phyloP scores from a whole-genome alignment of 1,284 basidiomycete genomes.

The Tylopilus sp. region DNA sequence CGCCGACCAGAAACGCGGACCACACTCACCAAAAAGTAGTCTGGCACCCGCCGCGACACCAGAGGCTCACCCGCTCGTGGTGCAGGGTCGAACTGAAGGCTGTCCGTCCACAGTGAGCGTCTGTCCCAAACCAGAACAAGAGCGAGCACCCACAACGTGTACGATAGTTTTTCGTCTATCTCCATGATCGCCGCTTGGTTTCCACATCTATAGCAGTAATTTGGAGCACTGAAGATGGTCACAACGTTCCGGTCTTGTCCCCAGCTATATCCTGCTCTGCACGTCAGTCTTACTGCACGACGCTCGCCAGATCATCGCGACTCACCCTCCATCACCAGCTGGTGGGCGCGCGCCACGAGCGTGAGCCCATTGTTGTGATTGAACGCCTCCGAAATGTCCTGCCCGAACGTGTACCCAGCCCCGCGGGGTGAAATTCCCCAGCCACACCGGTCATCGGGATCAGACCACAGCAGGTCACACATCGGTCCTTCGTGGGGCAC shows the following conservation, averaged over 20 bases:
- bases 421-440: slow-evolving; percentile 99
- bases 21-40: slow-evolving; percentile 83
- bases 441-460: slow-evolving; percentile 98
- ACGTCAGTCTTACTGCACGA: slow-evolving; percentile 4
- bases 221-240: slow-evolving; percentile 98
- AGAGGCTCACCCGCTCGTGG: slow-evolving; percentile 97
- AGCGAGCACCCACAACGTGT: slow-evolving; percentile 70
- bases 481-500: slow-evolving; percentile 99
- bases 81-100: slow-evolving; percentile 99
- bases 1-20: not conserved
- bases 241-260: slow-evolving; percentile 99
- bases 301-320: slow-evolving; percentile 2
- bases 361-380: slow-evolving; percentile 99
- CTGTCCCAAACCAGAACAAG: slow-evolving; percentile 6
- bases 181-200: slow-evolving; percentile 99
- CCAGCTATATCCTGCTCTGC: slow-evolving; percentile 78
- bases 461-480: slow-evolving; percentile 99
- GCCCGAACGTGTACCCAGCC: slow-evolving; percentile 98
- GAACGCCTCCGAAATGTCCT: slow-evolving; percentile 97
- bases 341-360: slow-evolving; percentile 93
- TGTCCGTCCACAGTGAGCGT: slow-evolving; percentile 35
- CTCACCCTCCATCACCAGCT: slow-evolving; percentile 96
- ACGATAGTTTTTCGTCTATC: slow-evolving; percentile 97
- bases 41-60: slow-evolving; percentile 96
- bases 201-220: slow-evolving; percentile 99